Evolutionary conservation across 768 basidiomycete genomes (phyloP), one percentile per base, ranked within the genome.

Genomic region (Asterophora parasitica): DNA sequence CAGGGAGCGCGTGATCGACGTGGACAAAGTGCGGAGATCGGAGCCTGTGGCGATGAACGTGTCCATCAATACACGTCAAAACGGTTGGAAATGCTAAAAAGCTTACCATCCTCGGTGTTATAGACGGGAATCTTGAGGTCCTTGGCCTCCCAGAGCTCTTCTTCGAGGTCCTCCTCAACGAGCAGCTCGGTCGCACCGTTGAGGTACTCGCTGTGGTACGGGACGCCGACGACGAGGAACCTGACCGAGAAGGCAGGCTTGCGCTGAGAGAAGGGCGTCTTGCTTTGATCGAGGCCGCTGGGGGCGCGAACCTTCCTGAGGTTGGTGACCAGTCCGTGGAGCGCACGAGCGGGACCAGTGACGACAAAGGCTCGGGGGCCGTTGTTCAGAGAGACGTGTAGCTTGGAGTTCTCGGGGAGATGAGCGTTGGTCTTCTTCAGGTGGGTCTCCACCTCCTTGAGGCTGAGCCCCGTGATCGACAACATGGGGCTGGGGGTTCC

Each of bases 401-500:
- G 70, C 62, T 88, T 77, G 7, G 90, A 88, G 61, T 88, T 89
- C 27, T 66, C 65, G 9, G 88, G 77, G 36, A 98, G 81, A 63
- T 93, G 82, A 34, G 79, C 75, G 73, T 99, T 98, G 50, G 94
- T 95, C 68, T 86, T 83, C 52, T 74, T 71, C 55, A 98, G 80
- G 59, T 96, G 89, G 20, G 75, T 75, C 66, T 93, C 78, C 48
- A 99, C 77, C 34, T 86, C 82, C 58, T 82, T 79, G 44, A 89
- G 66, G 33, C 73, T 66, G 17, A 98, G 80, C 13, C 95, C 95
- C 1, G 83, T 85, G 58, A 99, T 79, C 12, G 88, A 84, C 44
- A 98, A 66, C 96, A 99, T 99, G 49, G 96, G 93, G 19, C 82
- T 85, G 5, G 96, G 96, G 3, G 75, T 76, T 26, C 96, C 96